Percentiles rank a stretch among this genome's conserved stretches.
Conservation (phyloP, 2,329 filamentous ascomycete genomes). For the Aspergillus japonicus region DNA sequence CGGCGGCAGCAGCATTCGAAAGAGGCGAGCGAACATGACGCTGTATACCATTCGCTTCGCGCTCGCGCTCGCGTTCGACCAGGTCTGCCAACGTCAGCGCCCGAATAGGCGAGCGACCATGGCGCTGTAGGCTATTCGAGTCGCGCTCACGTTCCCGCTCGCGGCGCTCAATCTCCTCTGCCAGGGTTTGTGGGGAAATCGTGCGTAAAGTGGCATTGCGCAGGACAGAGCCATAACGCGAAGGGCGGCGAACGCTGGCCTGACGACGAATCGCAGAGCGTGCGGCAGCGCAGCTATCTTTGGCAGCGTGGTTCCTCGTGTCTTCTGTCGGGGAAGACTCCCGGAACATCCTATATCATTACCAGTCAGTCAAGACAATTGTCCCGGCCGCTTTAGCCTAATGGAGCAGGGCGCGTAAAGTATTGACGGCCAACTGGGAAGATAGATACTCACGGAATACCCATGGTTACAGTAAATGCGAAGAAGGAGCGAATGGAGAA, state of each 20-base stretch:
- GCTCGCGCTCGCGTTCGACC: constrained; percentile 1
- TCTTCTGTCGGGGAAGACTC: constrained; percentile 51
- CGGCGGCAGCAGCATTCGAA: constrained; percentile 25
- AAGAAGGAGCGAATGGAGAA: constrained; percentile 1
- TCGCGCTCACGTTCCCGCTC: constrained; percentile 12
- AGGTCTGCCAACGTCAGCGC: not conserved
- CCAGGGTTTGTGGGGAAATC: constrained; percentile 29
- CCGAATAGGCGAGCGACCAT: constrained; percentile 24
- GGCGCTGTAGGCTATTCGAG: constrained; percentile 20
- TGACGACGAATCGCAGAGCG: constrained; percentile 61
- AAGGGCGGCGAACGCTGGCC: constrained; percentile 35
- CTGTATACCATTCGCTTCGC: constrained; percentile 24
- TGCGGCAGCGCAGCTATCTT: constrained; percentile 54
- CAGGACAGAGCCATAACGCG: constrained; percentile 28
- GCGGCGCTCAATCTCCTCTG: constrained; percentile 34
- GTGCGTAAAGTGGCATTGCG: constrained; percentile 30
- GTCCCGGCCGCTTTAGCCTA: constrained; percentile 12
- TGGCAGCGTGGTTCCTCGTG: constrained; percentile 43
- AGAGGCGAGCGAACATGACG: constrained; percentile 28
- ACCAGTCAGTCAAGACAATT: constrained; percentile 25
- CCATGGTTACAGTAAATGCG: constrained; percentile 30
- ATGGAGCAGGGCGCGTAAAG: constrained; percentile 17
- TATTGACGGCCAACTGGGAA: constrained; percentile 6
- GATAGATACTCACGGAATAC: constrained; percentile 39
- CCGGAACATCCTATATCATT: constrained; percentile 52